These are phyloP conservation scores for Populus hybrid DNA, from an alignment of 441 rosid genomes.

Conservation along the genomic window DNA sequence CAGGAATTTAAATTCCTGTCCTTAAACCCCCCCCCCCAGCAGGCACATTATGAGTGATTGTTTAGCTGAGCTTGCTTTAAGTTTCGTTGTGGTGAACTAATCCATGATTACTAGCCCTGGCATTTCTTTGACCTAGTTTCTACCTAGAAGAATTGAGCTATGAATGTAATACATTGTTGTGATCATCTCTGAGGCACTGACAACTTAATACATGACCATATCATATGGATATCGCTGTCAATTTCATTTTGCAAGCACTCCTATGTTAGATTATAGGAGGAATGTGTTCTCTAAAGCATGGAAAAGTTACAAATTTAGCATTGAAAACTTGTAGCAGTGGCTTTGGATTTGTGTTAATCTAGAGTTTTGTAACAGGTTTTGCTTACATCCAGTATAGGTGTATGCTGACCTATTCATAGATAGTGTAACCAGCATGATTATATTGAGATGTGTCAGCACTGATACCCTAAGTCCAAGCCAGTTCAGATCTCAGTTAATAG, in stretches of 20 bases:
- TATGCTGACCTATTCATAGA: neutral
- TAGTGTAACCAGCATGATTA: neutral
- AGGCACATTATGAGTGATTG: neutral
- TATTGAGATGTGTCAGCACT: neutral
- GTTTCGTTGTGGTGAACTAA: neutral
- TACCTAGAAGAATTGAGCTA: neutral
- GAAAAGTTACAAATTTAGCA: neutral
- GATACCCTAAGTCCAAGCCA: neutral
- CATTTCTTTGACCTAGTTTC: neutral
- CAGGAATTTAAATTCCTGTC: neutral
- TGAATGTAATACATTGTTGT: neutral
- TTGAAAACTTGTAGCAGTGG: neutral
- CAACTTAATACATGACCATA: neutral
- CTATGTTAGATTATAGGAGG: neutral
- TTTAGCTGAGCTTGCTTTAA: neutral
- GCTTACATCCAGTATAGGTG: neutral
- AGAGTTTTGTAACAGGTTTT: neutral
- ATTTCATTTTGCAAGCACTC: neutral
- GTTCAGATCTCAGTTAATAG: neutral
- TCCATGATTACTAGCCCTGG: neutral
- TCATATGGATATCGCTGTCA: neutral
- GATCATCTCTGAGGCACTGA: neutral
- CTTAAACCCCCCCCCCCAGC: neutral
- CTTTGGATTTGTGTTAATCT: neutral
- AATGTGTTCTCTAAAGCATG: neutral